These are phyloP conservation scores for Ophiostoma pallidulum DNA, from an alignment of 2,329 filamentous ascomycete genomes.

Conservation along the genomic window DNA sequence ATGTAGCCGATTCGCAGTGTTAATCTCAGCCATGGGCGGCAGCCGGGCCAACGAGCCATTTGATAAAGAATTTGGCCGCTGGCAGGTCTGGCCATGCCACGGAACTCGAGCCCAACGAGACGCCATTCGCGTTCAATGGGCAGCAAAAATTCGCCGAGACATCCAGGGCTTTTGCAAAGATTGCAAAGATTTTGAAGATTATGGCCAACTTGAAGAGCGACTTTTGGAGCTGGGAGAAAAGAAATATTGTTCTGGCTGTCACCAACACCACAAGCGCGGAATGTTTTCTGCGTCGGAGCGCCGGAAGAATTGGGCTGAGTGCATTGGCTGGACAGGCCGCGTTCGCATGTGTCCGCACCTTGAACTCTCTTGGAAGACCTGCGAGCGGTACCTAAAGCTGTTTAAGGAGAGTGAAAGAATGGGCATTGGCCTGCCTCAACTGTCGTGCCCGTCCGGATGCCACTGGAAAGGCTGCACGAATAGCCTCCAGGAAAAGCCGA, in stretches of 20 bases:
- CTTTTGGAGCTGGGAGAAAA: neutral
- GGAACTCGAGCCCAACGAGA: neutral
- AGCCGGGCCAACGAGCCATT: too few species aligned
- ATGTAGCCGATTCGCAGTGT: neutral
- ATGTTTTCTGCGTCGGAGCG: neutral
- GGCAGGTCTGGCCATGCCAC: too few species aligned
- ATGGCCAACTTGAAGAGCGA: too few species aligned
- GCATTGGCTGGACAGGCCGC: neutral
- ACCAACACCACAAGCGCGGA: neutral
- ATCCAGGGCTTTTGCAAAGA: too few species aligned
- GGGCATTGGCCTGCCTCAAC: neutral
- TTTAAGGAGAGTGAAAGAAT: neutral
- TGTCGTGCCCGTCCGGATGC: neutral
- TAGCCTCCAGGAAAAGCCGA: neutral
- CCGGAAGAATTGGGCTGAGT: neutral
- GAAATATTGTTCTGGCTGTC: neutral
- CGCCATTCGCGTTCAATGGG: too few species aligned
- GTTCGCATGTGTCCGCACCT: neutral
- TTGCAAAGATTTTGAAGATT: too few species aligned
- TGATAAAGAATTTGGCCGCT: too few species aligned
- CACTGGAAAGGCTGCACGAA: neutral
- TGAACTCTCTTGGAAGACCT: neutral
- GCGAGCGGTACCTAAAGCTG: neutral
- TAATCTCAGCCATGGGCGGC: neutral
- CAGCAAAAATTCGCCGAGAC: too few species aligned